Evolutionary conservation across 805 yeast genomes (phyloP).

Genomic region (Diddensiella caesifluorescens): DNA sequence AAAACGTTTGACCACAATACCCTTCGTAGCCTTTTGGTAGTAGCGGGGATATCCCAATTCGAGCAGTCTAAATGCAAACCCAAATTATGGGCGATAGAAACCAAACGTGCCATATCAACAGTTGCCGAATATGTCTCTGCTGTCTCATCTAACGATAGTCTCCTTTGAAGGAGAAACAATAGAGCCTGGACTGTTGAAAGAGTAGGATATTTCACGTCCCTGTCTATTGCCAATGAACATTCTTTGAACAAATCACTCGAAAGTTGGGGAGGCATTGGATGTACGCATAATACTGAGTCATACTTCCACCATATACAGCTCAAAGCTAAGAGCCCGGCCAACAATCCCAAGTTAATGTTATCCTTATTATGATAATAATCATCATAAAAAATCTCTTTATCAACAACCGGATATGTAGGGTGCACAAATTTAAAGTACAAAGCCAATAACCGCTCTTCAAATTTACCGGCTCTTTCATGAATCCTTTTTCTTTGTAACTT

Average conservation of each 20-base stretch:
- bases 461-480: conserved; percentile 15
- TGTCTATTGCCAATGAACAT: conserved; percentile 26
- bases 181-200: conserved; percentile 31
- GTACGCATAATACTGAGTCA: conserved; percentile 29
- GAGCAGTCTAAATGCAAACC: conserved; percentile 35
- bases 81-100: conserved; percentile 28
- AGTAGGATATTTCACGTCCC: conserved; percentile 29
- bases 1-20: conserved; percentile 34
- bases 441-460: conserved; percentile 29
- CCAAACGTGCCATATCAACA: conserved; percentile 27
- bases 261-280: conserved; percentile 27
- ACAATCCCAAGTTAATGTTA: conserved; percentile 29
- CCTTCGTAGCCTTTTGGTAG: conserved; percentile 30
- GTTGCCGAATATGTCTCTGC: conserved; percentile 27
- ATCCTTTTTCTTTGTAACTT: conserved; percentile 16
- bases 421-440: conserved; percentile 32
- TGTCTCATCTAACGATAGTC: conserved; percentile 29
- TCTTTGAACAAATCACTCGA: conserved; percentile 26
- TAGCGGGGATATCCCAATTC: conserved; percentile 31
- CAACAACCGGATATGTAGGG: conserved; percentile 34
- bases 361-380: conserved; percentile 27
- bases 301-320: conserved; percentile 35
- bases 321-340: conserved; percentile 32
- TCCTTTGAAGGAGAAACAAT: conserved; percentile 29
- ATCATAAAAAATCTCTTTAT: conserved; percentile 28